phyloP scores from a whole-genome alignment of 106 monocot species.

The Phalaenopsis equestris region DNA sequence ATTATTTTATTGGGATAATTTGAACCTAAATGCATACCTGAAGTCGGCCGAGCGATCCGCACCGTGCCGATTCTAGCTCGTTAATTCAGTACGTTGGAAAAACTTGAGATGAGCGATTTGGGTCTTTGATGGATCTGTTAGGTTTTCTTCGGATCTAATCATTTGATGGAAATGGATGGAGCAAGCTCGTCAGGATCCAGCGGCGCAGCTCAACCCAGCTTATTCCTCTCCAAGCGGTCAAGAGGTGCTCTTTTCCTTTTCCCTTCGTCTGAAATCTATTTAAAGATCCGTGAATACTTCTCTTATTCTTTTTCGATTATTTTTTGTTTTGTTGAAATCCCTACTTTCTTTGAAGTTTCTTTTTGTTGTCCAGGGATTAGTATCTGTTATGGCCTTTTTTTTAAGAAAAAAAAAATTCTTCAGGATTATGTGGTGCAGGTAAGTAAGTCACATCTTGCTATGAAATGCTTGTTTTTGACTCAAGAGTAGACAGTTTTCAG shows the following conservation, averaged over 20 bases:
- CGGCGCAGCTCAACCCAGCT: slow-evolving; percentile 13
- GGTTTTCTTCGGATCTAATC: neutral
- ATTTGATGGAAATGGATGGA: slow-evolving; percentile 46
- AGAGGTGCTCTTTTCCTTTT: slow-evolving; percentile 9
- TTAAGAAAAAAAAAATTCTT: no score
- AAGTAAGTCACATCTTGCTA: neutral
- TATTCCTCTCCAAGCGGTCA: slow-evolving; percentile 10
- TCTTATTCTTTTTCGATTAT: neutral
- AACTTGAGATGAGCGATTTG: neutral
- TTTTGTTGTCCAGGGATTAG: neutral
- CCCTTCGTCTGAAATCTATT: neutral
- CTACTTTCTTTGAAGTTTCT: neutral
- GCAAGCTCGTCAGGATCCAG: slow-evolving; percentile 24
- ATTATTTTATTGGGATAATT: no score
- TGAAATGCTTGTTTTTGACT: neutral
- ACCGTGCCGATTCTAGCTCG: no score
- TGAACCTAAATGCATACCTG: no score
- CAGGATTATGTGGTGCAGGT: neutral
- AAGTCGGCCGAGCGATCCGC: no score
- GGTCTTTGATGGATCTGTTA: neutral
- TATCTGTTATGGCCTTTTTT: neutral
- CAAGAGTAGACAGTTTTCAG: neutral
- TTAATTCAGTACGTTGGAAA: no score
- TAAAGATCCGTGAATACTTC: neutral
- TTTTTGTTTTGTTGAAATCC: neutral